phyloP scores from a whole-genome alignment of 2,329 filamentous ascomycete species.

The Xylariaceae sp. region DNA sequence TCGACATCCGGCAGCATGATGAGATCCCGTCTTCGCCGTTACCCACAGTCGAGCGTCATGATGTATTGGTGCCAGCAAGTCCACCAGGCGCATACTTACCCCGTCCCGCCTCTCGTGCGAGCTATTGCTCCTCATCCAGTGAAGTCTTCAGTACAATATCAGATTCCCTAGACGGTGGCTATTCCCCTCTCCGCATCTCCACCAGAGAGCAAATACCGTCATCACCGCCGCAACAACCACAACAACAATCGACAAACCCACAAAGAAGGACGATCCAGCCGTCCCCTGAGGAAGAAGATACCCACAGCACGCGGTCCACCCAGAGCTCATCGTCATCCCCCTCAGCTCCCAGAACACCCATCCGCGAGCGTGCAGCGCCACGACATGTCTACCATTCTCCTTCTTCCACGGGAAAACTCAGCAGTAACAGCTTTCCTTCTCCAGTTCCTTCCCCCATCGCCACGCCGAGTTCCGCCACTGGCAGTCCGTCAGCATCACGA shows the following conservation, averaged over 20 bases:
- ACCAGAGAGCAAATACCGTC: slow-evolving; percentile 20
- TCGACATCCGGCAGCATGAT: slow-evolving; percentile 3
- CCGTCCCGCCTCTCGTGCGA: slow-evolving; percentile 13
- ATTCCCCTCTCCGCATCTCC: slow-evolving; percentile 17
- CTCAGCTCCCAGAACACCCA: slow-evolving; percentile 1
- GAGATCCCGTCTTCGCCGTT: not conserved
- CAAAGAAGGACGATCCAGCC: slow-evolving; percentile 10
- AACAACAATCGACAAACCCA: slow-evolving; percentile 9
- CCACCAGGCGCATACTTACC: not conserved
- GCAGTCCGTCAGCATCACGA: slow-evolving; percentile 2
- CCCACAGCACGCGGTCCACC: slow-evolving; percentile 7
- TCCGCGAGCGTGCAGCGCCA: not conserved
- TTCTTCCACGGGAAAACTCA: slow-evolving; percentile 4
- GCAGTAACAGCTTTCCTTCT: slow-evolving; percentile 7
- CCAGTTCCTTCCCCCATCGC: slow-evolving; percentile 1
- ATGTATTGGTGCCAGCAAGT: not conserved
- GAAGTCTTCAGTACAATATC: slow-evolving; percentile 11
- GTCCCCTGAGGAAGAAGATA: slow-evolving; percentile 1
- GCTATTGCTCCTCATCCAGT: slow-evolving; percentile 23
- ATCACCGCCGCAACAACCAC: slow-evolving; percentile 1
- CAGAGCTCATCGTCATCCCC: not conserved
- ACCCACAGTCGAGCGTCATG: not conserved
- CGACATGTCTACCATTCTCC: slow-evolving; percentile 1
- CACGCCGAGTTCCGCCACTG: not conserved
- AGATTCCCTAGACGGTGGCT: slow-evolving; percentile 11